These are phyloP conservation scores for Conticribra guillardii DNA, from an alignment of 108 stramenopile species.

Conservation along the genomic window DNA sequence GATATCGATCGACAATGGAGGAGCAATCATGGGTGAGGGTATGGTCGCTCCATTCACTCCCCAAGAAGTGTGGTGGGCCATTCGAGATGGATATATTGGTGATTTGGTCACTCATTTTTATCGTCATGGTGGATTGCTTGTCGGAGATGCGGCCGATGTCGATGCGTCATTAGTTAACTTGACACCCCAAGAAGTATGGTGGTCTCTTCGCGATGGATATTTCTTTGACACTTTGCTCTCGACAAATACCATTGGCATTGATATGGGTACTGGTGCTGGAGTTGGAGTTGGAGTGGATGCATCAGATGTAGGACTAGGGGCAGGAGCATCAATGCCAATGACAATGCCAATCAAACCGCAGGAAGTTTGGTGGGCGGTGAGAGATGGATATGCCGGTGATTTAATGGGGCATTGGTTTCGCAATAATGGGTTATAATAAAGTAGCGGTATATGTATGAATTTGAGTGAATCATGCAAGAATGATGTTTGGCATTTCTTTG, in stretches of 20 bases:
- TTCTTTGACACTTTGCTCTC: slow-evolving; percentile 20
- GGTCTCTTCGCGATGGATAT: slow-evolving; percentile 60
- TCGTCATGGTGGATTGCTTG: slow-evolving; percentile 41
- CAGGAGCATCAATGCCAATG: neutral
- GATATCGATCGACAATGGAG: neutral
- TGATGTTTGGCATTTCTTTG: too few species aligned
- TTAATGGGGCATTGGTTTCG: slow-evolving; percentile 48
- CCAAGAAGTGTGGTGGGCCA: slow-evolving; percentile 50
- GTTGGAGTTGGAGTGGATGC: too few species aligned
- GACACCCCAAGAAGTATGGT: slow-evolving; percentile 54
- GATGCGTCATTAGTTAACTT: slow-evolving; percentile 14
- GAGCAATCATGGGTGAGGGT: slow-evolving; percentile 2
- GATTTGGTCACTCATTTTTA: slow-evolving; percentile 31
- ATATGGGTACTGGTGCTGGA: too few species aligned
- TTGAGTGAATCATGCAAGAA: too few species aligned
- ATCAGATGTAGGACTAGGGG: too few species aligned
- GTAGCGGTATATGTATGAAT: too few species aligned
- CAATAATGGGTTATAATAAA: slow-evolving; percentile 65
- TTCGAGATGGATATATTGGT: slow-evolving; percentile 46
- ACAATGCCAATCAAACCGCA: slow-evolving; percentile 41
- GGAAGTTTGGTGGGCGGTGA: slow-evolving; percentile 56
- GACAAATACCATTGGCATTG: neutral
- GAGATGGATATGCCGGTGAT: slow-evolving; percentile 48
- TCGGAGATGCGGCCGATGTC: slow-evolving; percentile 8
- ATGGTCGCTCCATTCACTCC: slow-evolving; percentile 32